Evolutionary conservation across 2,329 filamentous ascomycete genomes (phyloP).

Genomic region (Furcasterigmium sp.): DNA sequence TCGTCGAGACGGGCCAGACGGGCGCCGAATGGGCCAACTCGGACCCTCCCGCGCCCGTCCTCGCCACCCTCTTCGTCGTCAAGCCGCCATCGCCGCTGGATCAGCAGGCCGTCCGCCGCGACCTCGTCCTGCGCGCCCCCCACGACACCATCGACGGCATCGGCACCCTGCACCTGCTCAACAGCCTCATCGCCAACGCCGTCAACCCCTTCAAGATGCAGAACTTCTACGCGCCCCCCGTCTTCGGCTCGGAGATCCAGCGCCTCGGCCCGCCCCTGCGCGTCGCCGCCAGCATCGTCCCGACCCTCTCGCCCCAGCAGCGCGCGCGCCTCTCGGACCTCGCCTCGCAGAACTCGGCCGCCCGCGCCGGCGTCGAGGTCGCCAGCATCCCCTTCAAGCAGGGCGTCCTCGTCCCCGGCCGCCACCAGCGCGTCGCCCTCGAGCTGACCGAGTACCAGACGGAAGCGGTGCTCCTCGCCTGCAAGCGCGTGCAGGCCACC

Average conservation of each 20-base stretch:
- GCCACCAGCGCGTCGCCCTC: conserved; percentile 18
- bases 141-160: conserved; percentile 35
- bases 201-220: neutral
- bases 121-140: conserved; percentile 28
- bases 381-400: conserved; percentile 15
- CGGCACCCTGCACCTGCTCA: conserved; percentile 27
- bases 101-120: conserved; percentile 15
- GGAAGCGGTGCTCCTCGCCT: conserved; percentile 9
- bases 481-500: conserved; percentile 15
- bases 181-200: conserved; percentile 18
- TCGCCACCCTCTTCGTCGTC: conserved; percentile 27
- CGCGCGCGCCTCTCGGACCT: conserved; percentile 10
- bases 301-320: conserved; percentile 7
- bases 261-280: conserved; percentile 20
- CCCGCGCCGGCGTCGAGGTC: conserved; percentile 4
- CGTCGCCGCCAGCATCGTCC: conserved; percentile 16
- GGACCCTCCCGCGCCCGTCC: conserved; percentile 23
- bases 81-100: conserved; percentile 5
- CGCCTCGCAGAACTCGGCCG: conserved; percentile 4
- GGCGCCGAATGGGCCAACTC: conserved; percentile 27
- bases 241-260: conserved; percentile 12
- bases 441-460: conserved; percentile 14
- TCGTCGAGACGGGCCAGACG: conserved; percentile 15
- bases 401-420: conserved; percentile 11
- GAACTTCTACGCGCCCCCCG: conserved; percentile 6